phyloP scores from a whole-genome alignment of 345 rosid species.

The Populus nigra region DNA sequence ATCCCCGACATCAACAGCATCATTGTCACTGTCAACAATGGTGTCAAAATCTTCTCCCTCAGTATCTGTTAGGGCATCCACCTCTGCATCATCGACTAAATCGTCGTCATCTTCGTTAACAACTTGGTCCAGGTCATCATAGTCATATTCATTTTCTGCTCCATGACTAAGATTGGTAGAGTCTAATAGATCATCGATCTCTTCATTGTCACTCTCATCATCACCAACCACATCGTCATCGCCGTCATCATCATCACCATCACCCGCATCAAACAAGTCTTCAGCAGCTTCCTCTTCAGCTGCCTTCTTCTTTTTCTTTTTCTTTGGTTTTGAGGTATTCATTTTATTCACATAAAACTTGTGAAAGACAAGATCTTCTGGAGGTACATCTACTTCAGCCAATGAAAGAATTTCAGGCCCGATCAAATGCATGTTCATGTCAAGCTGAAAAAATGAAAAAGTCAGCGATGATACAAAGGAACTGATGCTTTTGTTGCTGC shows the following conservation, averaged over 20 bases:
- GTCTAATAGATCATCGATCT: slow-evolving; percentile 77
- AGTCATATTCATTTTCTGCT: slow-evolving; percentile 69
- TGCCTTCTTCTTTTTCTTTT: slow-evolving; percentile 79
- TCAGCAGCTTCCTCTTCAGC: slow-evolving; percentile 74
- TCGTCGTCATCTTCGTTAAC: slow-evolving; percentile 74
- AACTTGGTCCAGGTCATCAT: slow-evolving; percentile 72
- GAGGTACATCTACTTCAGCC: slow-evolving; percentile 83
- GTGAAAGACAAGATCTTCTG: slow-evolving; percentile 95
- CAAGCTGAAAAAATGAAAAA: slow-evolving; percentile 47
- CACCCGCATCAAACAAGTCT: slow-evolving; percentile 62
- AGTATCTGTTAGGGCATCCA: slow-evolving; percentile 44
- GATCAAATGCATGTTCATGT: slow-evolving; percentile 69
- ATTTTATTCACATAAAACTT: slow-evolving; percentile 81
- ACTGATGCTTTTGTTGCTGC: too few species aligned
- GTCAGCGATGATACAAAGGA: background rate
- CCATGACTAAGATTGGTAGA: slow-evolving; percentile 50
- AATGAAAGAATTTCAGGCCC: slow-evolving; percentile 80
- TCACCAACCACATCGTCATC: slow-evolving; percentile 59
- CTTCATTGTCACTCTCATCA: slow-evolving; percentile 90
- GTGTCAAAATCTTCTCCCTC: slow-evolving; percentile 45
- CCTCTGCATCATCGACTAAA: slow-evolving; percentile 62
- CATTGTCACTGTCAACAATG: slow-evolving; percentile 14
- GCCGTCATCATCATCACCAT: slow-evolving; percentile 40
- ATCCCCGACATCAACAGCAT: slow-evolving; percentile 19
- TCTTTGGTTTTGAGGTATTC: slow-evolving; percentile 57